phyloP scores from a whole-genome alignment of 805 yeast genomes.

The Saturnispora serradocipensis region DNA sequence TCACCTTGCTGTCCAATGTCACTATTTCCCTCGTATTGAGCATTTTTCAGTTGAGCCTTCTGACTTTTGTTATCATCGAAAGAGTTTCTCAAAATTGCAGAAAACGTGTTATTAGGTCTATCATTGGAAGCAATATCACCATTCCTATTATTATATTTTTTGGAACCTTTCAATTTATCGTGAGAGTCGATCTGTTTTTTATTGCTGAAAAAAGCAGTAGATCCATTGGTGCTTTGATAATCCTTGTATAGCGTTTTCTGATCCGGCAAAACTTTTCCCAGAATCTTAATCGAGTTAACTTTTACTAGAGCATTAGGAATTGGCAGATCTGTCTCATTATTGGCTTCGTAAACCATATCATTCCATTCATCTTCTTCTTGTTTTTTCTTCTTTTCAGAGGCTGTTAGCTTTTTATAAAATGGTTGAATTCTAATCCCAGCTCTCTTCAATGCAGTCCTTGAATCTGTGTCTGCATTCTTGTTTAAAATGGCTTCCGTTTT shows the following conservation, averaged over 20 bases:
- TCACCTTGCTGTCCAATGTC: neutral
- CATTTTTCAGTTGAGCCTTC: neutral
- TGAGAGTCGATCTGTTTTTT: neutral
- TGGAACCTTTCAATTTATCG: neutral
- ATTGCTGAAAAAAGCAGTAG: neutral
- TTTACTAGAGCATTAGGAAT: neutral
- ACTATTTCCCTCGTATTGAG: neutral
- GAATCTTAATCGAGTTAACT: neutral
- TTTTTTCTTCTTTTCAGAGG: constrained; percentile 4
- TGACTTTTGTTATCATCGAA: neutral
- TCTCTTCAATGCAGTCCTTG: constrained; percentile 3
- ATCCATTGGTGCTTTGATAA: neutral
- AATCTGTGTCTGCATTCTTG: constrained; percentile 5
- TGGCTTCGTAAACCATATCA: constrained; percentile 3
- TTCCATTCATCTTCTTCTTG: constrained; percentile 2
- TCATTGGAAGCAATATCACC: neutral
- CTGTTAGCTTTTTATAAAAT: neutral
- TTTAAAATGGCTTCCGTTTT: constrained; percentile 8
- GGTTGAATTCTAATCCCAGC: constrained; percentile 8
- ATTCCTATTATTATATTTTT: neutral
- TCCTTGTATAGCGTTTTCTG: constrained; percentile 1
- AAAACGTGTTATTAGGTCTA: neutral
- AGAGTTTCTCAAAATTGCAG: neutral
- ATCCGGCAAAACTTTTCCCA: neutral
- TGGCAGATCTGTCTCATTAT: neutral